Evolutionary conservation across 23 red algal species (phyloP).

Genomic region (Rhodosorus marinus): DNA sequence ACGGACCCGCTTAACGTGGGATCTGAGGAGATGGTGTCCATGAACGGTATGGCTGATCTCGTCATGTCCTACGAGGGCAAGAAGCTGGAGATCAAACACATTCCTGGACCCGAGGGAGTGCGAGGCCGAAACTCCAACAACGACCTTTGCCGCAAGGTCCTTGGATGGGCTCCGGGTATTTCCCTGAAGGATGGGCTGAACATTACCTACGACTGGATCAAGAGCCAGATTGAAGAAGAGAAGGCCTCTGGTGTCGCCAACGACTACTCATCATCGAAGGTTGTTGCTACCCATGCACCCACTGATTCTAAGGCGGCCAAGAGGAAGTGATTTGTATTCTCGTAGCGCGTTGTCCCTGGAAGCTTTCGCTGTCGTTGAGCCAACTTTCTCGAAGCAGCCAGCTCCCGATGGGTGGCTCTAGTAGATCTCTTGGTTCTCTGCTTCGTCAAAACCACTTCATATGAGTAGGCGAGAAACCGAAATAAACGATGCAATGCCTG

Average conservation of each 20-base stretch:
- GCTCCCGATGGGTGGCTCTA: too few relatives aligned
- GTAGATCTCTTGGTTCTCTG: too few relatives aligned
- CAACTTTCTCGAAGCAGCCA: too few relatives aligned
- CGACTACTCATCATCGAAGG: constrained; percentile 67
- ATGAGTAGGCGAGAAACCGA: too few relatives aligned
- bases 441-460: too few relatives aligned
- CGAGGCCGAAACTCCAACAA: constrained; percentile 95
- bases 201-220: constrained; percentile 96
- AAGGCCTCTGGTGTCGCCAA: constrained; percentile 28
- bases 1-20: constrained; percentile 94
- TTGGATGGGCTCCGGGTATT: constrained; percentile 85
- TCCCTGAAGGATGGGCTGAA: constrained; percentile 68
- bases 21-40: constrained; percentile 98
- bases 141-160: constrained; percentile 83
- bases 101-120: constrained; percentile 96
- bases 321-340: constrained; percentile 59
- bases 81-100: constrained; percentile 91
- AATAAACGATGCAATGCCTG: too few relatives aligned
- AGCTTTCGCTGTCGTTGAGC: too few relatives aligned
- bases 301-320: constrained; percentile 92
- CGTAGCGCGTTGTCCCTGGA: background rate
- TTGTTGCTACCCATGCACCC: constrained; percentile 92
- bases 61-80: constrained; percentile 85
- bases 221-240: constrained; percentile 89
- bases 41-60: constrained; percentile 98